Percentiles rank a stretch among this genome's conserved stretches.
phyloP scores from a whole-genome alignment of 768 basidiomycete genomes.

The Austroboletus eburneus region DNA sequence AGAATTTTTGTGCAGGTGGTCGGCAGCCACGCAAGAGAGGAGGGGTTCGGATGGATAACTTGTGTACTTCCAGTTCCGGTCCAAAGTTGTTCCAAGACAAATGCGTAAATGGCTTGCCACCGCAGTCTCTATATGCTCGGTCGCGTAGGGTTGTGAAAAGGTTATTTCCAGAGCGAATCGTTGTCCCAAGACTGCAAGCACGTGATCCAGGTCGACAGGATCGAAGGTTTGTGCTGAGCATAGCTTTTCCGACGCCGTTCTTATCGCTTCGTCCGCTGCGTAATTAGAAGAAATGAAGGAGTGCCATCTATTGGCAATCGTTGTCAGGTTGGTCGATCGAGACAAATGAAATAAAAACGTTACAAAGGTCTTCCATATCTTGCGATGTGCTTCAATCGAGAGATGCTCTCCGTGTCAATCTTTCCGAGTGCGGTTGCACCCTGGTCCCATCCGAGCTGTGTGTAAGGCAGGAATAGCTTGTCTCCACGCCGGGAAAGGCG shows the following conservation, averaged over 20 bases:
- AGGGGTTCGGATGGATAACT: too few species aligned
- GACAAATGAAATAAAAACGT: not conserved
- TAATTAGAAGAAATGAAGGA: not conserved
- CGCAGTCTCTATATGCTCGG: too few species aligned
- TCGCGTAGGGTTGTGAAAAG: too few species aligned
- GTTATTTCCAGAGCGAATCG: too few species aligned
- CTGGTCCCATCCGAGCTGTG: conserved; percentile 17
- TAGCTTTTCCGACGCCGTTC: not conserved
- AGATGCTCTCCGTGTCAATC: not conserved
- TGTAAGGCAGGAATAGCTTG: conserved; percentile 6
- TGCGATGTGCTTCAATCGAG: not conserved
- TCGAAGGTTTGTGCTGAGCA: not conserved
- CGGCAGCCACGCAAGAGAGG: too few species aligned
- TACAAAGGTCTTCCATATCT: conserved; percentile 1
- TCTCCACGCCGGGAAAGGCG: not conserved
- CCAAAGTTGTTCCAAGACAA: too few species aligned
- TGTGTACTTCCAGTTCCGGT: too few species aligned
- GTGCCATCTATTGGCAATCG: not conserved
- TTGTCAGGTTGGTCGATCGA: not conserved
- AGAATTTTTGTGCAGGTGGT: too few species aligned
- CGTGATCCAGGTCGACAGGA: not conserved
- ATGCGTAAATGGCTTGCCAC: too few species aligned
- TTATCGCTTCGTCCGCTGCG: not conserved
- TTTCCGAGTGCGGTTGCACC: not conserved
- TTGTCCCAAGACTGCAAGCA: too few species aligned